Evolutionary conservation across 768 basidiomycete genomes (phyloP).

Genomic region (Trametes cubensis): DNA sequence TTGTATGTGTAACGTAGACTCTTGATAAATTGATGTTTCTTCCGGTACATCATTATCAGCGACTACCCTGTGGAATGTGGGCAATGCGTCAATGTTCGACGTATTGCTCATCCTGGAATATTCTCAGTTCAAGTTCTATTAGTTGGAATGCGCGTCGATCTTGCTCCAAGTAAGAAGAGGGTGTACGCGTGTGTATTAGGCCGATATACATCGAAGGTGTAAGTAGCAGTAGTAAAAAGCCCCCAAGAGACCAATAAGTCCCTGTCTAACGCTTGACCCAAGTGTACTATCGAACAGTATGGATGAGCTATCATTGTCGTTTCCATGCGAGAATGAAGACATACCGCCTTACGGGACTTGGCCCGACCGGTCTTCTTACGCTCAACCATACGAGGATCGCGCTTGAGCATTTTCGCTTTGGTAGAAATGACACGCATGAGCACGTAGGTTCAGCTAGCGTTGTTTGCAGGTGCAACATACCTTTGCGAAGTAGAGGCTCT

Average conservation of each 20-base stretch:
- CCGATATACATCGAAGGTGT: conserved; percentile 16
- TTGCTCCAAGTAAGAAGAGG: background rate
- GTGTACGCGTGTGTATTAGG: conserved; percentile 5
- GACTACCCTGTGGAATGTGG: too few relatives aligned
- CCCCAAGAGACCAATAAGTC: background rate
- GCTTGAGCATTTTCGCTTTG: conserved; percentile 78
- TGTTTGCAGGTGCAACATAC: conserved; percentile 45
- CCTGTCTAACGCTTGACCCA: conserved; percentile 90
- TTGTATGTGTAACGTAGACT: background rate
- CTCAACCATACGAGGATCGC: conserved; percentile 98
- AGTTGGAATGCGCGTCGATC: too few relatives aligned
- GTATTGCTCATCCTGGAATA: too few relatives aligned
- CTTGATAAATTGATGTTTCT: too few relatives aligned
- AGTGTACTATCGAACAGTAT: conserved; percentile 57
- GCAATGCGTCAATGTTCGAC: too few relatives aligned
- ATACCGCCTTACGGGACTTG: conserved; percentile 89
- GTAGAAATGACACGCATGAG: background rate
- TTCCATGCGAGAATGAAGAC: conserved; percentile 39
- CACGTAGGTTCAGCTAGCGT: background rate
- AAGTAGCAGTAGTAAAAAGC: conserved; percentile 6
- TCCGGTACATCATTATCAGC: too few relatives aligned
- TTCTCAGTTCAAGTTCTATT: too few relatives aligned
- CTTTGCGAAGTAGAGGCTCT: conserved; percentile 66
- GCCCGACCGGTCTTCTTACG: conserved; percentile 93
- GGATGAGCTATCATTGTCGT: conserved; percentile 21